phyloP scores from a whole-genome alignment of 2,329 filamentous ascomycete species.

The Penicillium sp. region DNA sequence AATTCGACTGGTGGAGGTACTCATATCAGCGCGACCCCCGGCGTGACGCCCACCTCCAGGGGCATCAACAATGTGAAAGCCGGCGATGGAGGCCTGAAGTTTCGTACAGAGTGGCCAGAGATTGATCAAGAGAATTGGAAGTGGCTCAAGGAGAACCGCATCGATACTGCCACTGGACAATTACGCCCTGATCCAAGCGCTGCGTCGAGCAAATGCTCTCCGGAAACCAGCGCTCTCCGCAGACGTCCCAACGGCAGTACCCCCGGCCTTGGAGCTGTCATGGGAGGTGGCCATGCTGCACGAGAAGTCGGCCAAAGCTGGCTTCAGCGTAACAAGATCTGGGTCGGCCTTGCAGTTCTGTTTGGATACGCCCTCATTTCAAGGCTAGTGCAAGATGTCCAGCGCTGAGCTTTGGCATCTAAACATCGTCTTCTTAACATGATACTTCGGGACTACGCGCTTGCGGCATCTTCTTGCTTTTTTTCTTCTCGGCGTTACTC shows the following conservation, averaged over 20 bases:
- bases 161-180: constrained; percentile 77
- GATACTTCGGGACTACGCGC: background rate
- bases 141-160: constrained; percentile 83
- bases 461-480: background rate
- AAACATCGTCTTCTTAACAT: background rate
- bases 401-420: constrained; percentile 29
- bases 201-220: constrained; percentile 63
- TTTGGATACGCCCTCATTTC: constrained; percentile 85
- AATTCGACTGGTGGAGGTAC: constrained; percentile 91
- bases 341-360: constrained; percentile 70
- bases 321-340: constrained; percentile 78
- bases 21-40: constrained; percentile 55
- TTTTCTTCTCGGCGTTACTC: background rate
- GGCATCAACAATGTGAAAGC: constrained; percentile 82
- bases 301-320: constrained; percentile 81
- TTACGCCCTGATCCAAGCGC: constrained; percentile 60
- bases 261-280: constrained; percentile 64
- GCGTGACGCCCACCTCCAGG: constrained; percentile 61
- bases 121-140: constrained; percentile 86
- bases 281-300: constrained; percentile 78
- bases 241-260: constrained; percentile 65
- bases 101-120: constrained; percentile 87
- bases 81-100: constrained; percentile 91
- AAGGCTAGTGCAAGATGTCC: constrained; percentile 67
- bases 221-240: constrained; percentile 66